phyloP scores from a whole-genome alignment of 2,329 filamentous ascomycete species.

The Fusarium caatingaense region DNA sequence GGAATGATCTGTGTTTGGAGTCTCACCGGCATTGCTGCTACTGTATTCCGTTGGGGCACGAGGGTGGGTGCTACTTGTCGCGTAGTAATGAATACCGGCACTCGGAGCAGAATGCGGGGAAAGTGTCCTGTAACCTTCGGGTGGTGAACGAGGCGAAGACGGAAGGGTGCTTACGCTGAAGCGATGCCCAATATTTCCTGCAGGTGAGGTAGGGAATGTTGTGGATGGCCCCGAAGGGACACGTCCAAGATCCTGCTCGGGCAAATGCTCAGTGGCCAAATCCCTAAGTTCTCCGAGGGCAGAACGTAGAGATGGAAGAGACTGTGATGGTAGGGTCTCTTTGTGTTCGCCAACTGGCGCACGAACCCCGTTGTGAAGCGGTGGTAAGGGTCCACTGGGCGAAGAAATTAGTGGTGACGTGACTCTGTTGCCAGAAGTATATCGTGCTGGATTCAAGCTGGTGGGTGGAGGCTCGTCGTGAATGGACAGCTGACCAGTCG shows the following conservation, averaged over 20 bases:
- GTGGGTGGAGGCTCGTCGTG: constrained; percentile 47
- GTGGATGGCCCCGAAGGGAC: constrained; percentile 40
- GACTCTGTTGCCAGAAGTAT: constrained; percentile 17
- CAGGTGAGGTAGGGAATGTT: constrained; percentile 51
- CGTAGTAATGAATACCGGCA: constrained; percentile 55
- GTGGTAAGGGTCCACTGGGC: constrained; percentile 50
- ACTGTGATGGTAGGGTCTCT: constrained; percentile 52
- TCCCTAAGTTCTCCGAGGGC: constrained; percentile 52
- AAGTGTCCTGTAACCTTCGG: constrained; percentile 59
- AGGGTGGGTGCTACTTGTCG: constrained; percentile 49
- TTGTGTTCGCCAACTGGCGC: constrained; percentile 51
- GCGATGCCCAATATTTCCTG: constrained; percentile 43
- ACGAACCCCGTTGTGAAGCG: constrained; percentile 53
- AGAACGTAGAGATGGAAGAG: constrained; percentile 55
- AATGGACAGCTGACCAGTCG: constrained; percentile 50
- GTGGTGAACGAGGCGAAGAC: constrained; percentile 63
- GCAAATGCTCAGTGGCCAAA: constrained; percentile 47
- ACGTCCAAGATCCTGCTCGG: constrained; percentile 49
- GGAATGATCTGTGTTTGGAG: constrained; percentile 59
- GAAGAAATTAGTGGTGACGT: constrained; percentile 43
- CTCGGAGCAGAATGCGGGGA: constrained; percentile 60
- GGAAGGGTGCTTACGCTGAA: constrained; percentile 49
- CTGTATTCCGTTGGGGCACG: constrained; percentile 57
- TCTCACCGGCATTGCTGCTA: constrained; percentile 59
- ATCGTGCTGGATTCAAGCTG: constrained; percentile 14